Evolutionary conservation across 257 asterid genomes (phyloP).

Genomic region (Salvia miltiorrhiza): DNA sequence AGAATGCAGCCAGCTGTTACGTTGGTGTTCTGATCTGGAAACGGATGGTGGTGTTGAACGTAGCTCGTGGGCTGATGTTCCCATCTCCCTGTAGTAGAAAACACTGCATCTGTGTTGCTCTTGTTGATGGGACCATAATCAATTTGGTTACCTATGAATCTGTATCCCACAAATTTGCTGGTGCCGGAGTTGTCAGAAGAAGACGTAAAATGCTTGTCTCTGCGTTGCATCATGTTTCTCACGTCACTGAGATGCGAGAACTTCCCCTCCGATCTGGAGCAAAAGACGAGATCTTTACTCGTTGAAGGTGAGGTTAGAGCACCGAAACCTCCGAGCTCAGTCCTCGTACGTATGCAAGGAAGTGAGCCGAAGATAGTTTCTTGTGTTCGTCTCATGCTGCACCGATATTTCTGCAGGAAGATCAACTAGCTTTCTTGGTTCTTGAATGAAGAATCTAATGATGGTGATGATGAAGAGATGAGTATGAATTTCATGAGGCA

Average conservation of each 20-base stretch:
- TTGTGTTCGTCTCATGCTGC: conserved; percentile 38
- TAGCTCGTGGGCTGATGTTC: background rate
- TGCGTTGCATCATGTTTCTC: conserved; percentile 33
- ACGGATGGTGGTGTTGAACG: background rate
- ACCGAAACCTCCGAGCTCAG: conserved; percentile 9
- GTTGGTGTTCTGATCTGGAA: conserved; percentile 6
- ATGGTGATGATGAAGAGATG: background rate
- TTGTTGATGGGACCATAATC: conserved; percentile 29
- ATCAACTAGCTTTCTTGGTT: background rate
- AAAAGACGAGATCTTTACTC: background rate
- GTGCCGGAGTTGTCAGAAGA: background rate
- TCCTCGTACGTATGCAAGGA: conserved; percentile 17
- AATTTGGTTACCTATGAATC: conserved; percentile 47
- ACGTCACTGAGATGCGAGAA: background rate
- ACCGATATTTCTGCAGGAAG: conserved; percentile 59
- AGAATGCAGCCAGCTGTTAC: background rate
- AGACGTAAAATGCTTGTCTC: conserved; percentile 4
- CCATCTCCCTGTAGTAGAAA: background rate
- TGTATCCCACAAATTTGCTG: conserved; percentile 45
- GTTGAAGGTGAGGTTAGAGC: conserved; percentile 5
- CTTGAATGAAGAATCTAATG: conserved; percentile 6
- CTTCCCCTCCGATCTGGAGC: conserved; percentile 12
- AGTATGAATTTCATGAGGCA: background rate
- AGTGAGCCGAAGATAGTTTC: conserved; percentile 19
- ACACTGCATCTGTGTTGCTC: background rate